Percentiles rank a stretch among this genome's conserved stretches.
These are phyloP conservation scores for Podospora bellae-mahoneyi DNA, from an alignment of 495 filamentous ascomycete species.

Conservation along the genomic window DNA sequence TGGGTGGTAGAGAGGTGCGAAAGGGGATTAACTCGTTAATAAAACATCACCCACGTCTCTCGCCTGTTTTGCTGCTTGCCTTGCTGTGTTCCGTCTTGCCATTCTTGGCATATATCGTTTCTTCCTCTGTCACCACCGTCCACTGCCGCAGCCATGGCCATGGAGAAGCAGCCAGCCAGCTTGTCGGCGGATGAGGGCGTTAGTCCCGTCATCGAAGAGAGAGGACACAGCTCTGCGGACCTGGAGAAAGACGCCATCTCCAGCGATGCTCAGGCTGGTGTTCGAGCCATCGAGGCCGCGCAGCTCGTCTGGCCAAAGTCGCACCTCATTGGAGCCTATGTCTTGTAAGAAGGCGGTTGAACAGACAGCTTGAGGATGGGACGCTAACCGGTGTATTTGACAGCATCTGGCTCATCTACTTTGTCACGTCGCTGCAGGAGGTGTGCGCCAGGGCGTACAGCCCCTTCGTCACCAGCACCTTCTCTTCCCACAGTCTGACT, in stretches of 20 bases:
- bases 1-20: background rate
- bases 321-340: constrained; percentile 18
- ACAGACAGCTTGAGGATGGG: background rate
- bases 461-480: constrained; percentile 49
- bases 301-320: constrained; percentile 18
- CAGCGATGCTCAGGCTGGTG: constrained; percentile 16
- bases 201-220: background rate
- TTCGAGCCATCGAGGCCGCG: constrained; percentile 17
- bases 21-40: background rate
- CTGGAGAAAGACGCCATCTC: background rate
- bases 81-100: background rate
- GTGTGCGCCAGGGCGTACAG: constrained; percentile 39
- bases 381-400: background rate
- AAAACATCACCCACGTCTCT: background rate
- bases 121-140: background rate
- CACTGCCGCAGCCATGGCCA: background rate
- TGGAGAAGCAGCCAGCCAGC: background rate
- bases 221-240: background rate
- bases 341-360: constrained; percentile 14
- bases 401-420: constrained; percentile 54
- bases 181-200: background rate
- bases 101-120: background rate
- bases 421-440: constrained; percentile 48
- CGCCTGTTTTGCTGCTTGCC: background rate
- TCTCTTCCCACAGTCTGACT: constrained; percentile 47